Conservation (phyloP, 2,329 filamentous ascomycete species). For the Peltaster fructicola region DNA sequence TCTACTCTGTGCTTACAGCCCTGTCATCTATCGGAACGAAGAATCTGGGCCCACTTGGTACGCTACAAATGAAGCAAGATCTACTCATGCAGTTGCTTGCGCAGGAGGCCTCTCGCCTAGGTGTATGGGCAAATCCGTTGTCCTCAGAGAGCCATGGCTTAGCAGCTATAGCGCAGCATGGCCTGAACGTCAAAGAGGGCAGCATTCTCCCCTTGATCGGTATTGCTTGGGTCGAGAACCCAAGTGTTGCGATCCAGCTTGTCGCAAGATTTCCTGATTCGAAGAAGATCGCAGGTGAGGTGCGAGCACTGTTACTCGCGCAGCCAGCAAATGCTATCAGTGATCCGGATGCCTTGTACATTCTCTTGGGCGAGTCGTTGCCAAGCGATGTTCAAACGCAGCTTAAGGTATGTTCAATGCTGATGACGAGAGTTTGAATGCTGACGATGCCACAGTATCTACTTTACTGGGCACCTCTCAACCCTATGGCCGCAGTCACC, state of each 20-base stretch:
- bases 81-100: constrained; percentile 66
- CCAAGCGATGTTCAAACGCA: constrained; percentile 68
- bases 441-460: too few species aligned
- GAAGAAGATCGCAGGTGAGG: constrained; percentile 51
- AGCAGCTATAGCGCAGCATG: constrained; percentile 14
- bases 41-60: constrained; percentile 36
- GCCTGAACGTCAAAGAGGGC: constrained; percentile 23
- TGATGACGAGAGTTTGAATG: too few species aligned
- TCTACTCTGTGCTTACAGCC: constrained; percentile 47
- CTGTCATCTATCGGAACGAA: constrained; percentile 41
- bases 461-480: constrained; percentile 81
- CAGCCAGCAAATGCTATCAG: constrained; percentile 67
- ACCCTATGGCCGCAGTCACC: constrained; percentile 81
- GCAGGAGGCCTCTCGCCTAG: constrained; percentile 66
- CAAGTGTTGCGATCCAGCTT: constrained; percentile 75
- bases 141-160: constrained; percentile 34
- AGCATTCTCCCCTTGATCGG: constrained; percentile 40
- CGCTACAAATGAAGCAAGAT: constrained; percentile 62
- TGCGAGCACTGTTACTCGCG: constrained; percentile 63
- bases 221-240: constrained; percentile 74
- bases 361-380: constrained; percentile 60
- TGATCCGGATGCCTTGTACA: constrained; percentile 65
- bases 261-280: constrained; percentile 56
- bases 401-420: constrained; percentile 66
- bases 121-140: constrained; percentile 79